Base-by-base conservation (phyloP, 2,329 filamentous ascomycete species). In the Pseudogymnoascus sp. region DNA sequence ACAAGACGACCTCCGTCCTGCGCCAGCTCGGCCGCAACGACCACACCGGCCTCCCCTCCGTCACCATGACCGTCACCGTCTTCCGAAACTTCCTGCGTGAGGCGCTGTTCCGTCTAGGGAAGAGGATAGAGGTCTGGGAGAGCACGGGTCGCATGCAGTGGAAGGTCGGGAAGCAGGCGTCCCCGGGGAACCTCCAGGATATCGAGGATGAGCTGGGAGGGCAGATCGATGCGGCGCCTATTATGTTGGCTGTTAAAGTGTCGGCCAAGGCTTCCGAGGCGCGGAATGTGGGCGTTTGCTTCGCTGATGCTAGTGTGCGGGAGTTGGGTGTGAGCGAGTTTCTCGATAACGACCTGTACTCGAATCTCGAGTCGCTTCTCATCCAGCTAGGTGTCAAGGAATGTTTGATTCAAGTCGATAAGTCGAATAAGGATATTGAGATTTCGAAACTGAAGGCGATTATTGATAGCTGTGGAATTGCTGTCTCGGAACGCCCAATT, bases 301-400 rank as follows among this genome's bases (percentile, higher is more conserved):
- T 99, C 73, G 95, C 94, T 6, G 94, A 99, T 79, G 94, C 95
- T 0, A 97, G 91, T 68, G 93, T 97, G 25, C 84, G 94, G 61
- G 94, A 99, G 78, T 82, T 99, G 2, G 94, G 94, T 7, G 92
- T 99, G 62, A 96, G 91, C 79, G 95, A 99, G 73, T 99, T 99
- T 68, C 84, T 96, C n/a, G 94, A 99, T 80, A 99, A 97, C 72
- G 94, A 99, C 73, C 81, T 97, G 8, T 99, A 95, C 78, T 97
- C 93, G 61, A 99, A 99, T 74, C 95, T 99, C 68, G 94, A 99
- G 77, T 92, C 92, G 2, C 82, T 99, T 16, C 84, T 99, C 61
- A 99, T 99, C 68, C 95, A 99, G 73, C 84, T 99, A 2, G 94
- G 94, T 5, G 91, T 97, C 18, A 94, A 92, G 73, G 94, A 99